These are phyloP conservation scores for Serendipita sp. DNA, from an alignment of 768 basidiomycete genomes.

Conservation along the genomic window DNA sequence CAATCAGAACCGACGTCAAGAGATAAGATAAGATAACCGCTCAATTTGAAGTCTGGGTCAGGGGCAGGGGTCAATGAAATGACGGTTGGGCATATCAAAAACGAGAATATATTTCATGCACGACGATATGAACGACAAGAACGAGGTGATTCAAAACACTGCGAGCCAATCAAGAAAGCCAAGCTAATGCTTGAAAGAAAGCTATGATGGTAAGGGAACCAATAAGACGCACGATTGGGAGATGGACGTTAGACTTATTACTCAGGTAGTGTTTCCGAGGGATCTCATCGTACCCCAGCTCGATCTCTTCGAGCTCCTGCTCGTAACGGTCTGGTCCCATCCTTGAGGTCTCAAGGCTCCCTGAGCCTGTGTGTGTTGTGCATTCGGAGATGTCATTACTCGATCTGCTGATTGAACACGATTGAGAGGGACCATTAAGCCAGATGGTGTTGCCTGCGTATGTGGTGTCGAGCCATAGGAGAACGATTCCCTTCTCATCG, in stretches of 20 bases:
- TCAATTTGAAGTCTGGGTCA: no score
- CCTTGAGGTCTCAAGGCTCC: background rate
- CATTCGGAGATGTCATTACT: background rate
- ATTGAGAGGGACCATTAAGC: background rate
- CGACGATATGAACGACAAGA: no score
- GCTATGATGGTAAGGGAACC: no score
- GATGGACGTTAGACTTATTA: no score
- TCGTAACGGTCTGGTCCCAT: background rate
- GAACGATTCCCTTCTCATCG: background rate
- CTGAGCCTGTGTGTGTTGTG: background rate
- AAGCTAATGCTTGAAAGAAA: no score
- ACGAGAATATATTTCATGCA: no score
- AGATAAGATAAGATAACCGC: no score
- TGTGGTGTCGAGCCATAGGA: background rate
- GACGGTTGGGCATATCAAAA: no score
- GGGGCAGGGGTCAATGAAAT: no score
- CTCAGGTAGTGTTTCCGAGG: background rate
- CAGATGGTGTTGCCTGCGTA: background rate
- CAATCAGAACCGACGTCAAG: background rate
- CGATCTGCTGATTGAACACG: background rate
- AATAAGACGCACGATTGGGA: no score
- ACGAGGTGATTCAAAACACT: no score
- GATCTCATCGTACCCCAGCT: conserved; percentile 1
- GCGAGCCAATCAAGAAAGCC: no score
- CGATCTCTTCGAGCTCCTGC: background rate